Evolutionary conservation across 2,329 filamentous ascomycete genomes (phyloP).

Genomic region (Stagonosporopsis chrysanthemi): DNA sequence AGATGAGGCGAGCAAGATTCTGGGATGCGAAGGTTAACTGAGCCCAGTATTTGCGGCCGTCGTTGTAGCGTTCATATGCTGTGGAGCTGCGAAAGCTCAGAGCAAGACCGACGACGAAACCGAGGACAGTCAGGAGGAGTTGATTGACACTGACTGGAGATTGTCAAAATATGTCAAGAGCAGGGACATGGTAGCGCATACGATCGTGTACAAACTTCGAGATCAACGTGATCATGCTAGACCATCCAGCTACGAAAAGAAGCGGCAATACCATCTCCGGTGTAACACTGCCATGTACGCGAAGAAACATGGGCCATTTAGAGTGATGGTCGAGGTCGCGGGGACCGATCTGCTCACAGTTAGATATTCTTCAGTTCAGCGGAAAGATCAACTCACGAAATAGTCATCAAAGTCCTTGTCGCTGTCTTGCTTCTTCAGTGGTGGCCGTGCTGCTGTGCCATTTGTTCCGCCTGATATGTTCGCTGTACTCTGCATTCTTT

Average conservation of each 20-base stretch:
- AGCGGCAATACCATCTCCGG: slow-evolving; percentile 77
- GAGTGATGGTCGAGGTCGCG: slow-evolving; percentile 75
- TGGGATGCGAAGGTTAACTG: slow-evolving; percentile 63
- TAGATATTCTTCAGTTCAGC: slow-evolving; percentile 7
- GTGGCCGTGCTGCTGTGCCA: slow-evolving; percentile 11
- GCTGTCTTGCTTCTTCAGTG: slow-evolving; percentile 32
- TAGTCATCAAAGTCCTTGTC: slow-evolving; percentile 62
- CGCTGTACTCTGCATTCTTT: slow-evolving; percentile 25
- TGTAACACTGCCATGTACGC: slow-evolving; percentile 75
- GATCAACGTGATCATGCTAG: slow-evolving; percentile 66
- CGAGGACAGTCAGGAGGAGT: slow-evolving; percentile 75
- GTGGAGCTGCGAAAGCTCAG: slow-evolving; percentile 78
- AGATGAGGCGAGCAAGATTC: slow-evolving; percentile 76
- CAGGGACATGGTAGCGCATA: slow-evolving; percentile 9
- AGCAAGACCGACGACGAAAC: slow-evolving; percentile 80
- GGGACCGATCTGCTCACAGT: slow-evolving; percentile 57
- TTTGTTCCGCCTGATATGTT: slow-evolving; percentile 23
- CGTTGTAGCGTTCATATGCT: slow-evolving; percentile 72
- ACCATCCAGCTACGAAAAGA: slow-evolving; percentile 69
- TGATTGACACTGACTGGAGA: slow-evolving; percentile 64
- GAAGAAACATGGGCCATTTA: slow-evolving; percentile 77
- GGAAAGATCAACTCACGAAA: slow-evolving; percentile 55
- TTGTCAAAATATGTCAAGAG: slow-evolving; percentile 3
- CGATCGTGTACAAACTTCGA: slow-evolving; percentile 51
- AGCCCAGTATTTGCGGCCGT: slow-evolving; percentile 70